Evolutionary conservation across 176 grass and related monocot species (phyloP).

Genomic region (Phyllostachys edulis): DNA sequence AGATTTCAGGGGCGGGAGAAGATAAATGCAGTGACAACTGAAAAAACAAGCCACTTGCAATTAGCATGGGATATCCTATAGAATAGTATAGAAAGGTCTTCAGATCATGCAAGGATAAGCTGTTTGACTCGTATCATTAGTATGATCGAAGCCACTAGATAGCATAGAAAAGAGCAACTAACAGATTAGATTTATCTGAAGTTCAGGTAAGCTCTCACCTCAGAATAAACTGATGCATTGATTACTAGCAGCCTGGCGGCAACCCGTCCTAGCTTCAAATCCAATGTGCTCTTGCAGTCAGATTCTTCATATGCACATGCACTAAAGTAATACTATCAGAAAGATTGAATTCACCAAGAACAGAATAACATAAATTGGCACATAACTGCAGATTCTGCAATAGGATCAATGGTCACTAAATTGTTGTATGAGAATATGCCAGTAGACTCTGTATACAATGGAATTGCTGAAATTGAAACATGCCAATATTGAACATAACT

Average conservation of each 20-base stretch:
- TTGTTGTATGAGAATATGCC: not conserved
- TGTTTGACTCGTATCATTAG: not conserved
- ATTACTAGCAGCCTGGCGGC: slow-evolving; percentile 37
- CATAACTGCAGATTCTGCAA: not conserved
- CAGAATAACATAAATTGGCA: not conserved
- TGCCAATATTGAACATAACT: not conserved
- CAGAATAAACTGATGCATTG: slow-evolving; percentile 24
- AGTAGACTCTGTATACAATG: not conserved
- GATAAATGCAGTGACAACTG: slow-evolving; percentile 5
- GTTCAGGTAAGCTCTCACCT: slow-evolving; percentile 23
- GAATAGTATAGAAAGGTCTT: slow-evolving; percentile 36
- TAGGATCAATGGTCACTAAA: not conserved
- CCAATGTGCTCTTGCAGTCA: slow-evolving; percentile 9
- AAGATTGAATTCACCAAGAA: not conserved
- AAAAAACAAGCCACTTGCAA: slow-evolving; percentile 19
- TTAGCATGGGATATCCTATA: slow-evolving; percentile 28
- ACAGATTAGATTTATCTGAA: slow-evolving; percentile 30
- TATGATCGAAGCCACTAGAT: slow-evolving; percentile 20
- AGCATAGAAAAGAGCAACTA: not conserved
- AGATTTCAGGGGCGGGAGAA: not conserved
- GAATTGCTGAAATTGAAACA: slow-evolving; percentile 5
- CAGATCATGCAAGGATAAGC: slow-evolving; percentile 25
- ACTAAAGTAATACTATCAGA: slow-evolving; percentile 18
- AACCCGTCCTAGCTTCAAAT: slow-evolving; percentile 19
- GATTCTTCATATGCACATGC: slow-evolving; percentile 24